A percentile compares a stretch with the other conserved stretches of the same genome.
These are phyloP conservation scores for Corymbia maculata DNA, from an alignment of 345 rosid genomes.

Conservation along the genomic window DNA sequence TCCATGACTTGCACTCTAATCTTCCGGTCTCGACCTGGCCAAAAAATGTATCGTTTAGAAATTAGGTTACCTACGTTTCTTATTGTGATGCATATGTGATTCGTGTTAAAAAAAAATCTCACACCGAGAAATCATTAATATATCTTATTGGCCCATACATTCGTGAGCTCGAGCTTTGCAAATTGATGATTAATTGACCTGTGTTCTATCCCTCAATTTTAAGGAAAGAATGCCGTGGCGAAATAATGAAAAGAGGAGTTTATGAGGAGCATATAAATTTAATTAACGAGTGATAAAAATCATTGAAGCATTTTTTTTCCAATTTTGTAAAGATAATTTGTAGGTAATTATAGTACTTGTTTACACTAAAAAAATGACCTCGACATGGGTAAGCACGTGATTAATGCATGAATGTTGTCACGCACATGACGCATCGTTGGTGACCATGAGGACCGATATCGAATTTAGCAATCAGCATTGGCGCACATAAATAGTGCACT, in stretches of 20 bases:
- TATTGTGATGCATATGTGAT: not conserved
- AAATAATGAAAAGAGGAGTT: accelerated
- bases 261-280: not conserved
- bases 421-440: not conserved
- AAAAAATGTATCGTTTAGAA: too few species aligned
- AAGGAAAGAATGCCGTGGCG: not conserved
- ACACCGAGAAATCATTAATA: not conserved
- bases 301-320: not conserved
- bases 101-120: not conserved
- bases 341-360: not conserved
- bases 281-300: accelerated
- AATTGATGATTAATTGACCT: not conserved
- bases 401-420: not conserved
- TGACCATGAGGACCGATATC: not conserved
- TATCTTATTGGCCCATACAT: not conserved
- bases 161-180: not conserved
- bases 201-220: not conserved
- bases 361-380: too few species aligned
- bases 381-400: not conserved
- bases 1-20: not conserved
- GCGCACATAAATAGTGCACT: not conserved
- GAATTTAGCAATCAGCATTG: not conserved
- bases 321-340: not conserved
- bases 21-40: not conserved
- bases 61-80: not conserved